Base-by-base conservation (phyloP, 2,329 filamentous ascomycete genomes). In the Penicillium polonicum region DNA sequence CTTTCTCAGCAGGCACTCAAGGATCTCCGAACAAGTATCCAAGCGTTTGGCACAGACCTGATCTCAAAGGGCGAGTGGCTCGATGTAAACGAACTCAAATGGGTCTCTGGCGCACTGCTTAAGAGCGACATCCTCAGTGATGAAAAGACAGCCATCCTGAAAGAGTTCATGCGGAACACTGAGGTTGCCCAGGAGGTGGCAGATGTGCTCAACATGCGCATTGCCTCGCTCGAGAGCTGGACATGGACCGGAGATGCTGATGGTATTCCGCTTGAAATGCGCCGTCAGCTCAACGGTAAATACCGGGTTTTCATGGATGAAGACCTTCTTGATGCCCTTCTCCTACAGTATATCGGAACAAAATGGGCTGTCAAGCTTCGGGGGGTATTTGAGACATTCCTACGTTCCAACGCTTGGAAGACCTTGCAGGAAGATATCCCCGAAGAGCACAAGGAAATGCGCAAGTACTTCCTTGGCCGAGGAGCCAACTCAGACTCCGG, bases 251-350 rank as follows among this genome's bases (percentile, higher is more conserved):
- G 23, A n/a, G 75, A 74, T 17, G 65, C 70, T 2, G 69, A 72
- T 5, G 78, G 74, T 4, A 74, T 83, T 8, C 72, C 76, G 1
- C 65, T 85, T 2, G 75, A 82, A 45, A 79, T 81, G 74, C 77
- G 82, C 36, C 78, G 80, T 8, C 80, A 83, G 51, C 66, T 85
- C 36, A 85, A 83, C 61, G 82, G 82, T 3, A 82, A 83, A 58
- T 87, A 86, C 65, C 76, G 83, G 2, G 80, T 85, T 27, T 85
- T 79, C 65, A 83, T 84, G 75, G 82, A 85, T 49, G 82, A 83
- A 62, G 84, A 87, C 59, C 72, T 84, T 21, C 76, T 85, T 8
- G 80, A 85, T 62, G 79, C 80, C 2, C 76, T 85, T 8, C 75
- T 85, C 25, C 68, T 85, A 3, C 81, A 85, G 44, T 83, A 79